Base-by-base conservation (phyloP, 768 basidiomycete genomes). In the Collybiopsis confluens region DNA sequence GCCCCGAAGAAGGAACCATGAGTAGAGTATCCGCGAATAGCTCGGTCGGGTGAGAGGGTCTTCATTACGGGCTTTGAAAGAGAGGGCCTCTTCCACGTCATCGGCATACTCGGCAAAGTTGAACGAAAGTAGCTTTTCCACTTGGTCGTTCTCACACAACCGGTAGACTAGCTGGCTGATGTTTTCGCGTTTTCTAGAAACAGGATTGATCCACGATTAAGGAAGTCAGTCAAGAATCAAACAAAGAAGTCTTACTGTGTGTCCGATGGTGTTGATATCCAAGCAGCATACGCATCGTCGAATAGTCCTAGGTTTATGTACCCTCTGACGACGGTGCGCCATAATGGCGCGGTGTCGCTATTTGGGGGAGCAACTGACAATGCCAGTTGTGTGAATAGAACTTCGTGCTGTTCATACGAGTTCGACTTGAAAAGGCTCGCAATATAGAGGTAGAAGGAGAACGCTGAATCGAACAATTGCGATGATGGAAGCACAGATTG, bases 21-120 rank as follows among this genome's bases (percentile, higher is more conserved):
- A 86, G 69, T 97, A 96, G n/a, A 98, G 71, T 51, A 98, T 91
- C 62, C 84, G 82, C 33, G 92, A 86, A 73, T 96, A 98, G 64
- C 83, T 86, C 0, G 95, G 95, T 35, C 78, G 81, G 36, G 85
- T 71, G 41, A 90, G 82, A 45, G 96, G 93, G 70, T 99, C 92
- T 16, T 87, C 86, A 66, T 98, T 96, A 56, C 95, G 82, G 6
- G 93, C 90, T 67, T 98, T 96, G 75, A 95, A 98, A 18, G 88
- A 80, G 38, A 99, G 74, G 15, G 88, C 84, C 40, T 81, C 83
- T 72, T 97, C 94, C 18, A 98, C 89, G 64, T 96, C 92, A 49
- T 86, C 83, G 40, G 85, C 80, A 56, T 95, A 77, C 0, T 89
- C 92, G 41, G 86, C 77, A 64, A 98, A 98, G 62, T 90, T 90